Base-by-base conservation (phyloP, 371 early-diverging fungal genomes). In the Batkoa obscura region DNA sequence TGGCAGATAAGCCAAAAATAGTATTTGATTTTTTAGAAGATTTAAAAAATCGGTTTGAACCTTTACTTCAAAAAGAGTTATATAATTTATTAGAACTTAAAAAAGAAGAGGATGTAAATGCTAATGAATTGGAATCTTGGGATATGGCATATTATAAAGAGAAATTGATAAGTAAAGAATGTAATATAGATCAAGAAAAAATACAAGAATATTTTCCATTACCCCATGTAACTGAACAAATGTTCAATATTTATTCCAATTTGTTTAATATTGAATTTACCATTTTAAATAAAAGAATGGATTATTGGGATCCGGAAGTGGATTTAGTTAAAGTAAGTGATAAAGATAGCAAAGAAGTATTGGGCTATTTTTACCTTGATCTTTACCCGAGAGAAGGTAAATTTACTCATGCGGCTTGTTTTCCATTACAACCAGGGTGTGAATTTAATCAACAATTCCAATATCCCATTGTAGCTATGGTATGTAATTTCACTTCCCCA, bases 401-500 rank as follows among this genome's bases (percentile, higher is more conserved):
- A 57, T 79, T 84, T 73, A 78, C 74, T 50, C 85, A 84, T 61
- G 87, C 87, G 30, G 82, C 81, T 10, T 79, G 75, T 45, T 83
- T 80, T 68, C 73, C 74, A 33, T 68, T 87, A 17, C 83, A 79
- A 39, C 70, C 84, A 15, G 79, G 81, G 37, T 81, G 65, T 46
- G 58, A 61, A 31, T 39, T 53, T 6, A 70, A 78, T 56, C 76
- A 76, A 1, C 63, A 70, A 12, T 66, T 67, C 42, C 72, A 77
- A 57, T 65, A 70, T 35, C 85, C 88, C 9, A 78, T 81, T 51
- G 81, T 82, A 12, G 87, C 83, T 31, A 84, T 88, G 81, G 83
- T 84, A 0, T 78, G 84, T 50, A 88, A 88, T 68, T 86, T 87
- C 62, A 72, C 82, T 50, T 84, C 84, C 57, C 84, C 88, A 3